Evolutionary conservation across 2,329 filamentous ascomycete species (phyloP).

Genomic region (Cladosporium sp.): DNA sequence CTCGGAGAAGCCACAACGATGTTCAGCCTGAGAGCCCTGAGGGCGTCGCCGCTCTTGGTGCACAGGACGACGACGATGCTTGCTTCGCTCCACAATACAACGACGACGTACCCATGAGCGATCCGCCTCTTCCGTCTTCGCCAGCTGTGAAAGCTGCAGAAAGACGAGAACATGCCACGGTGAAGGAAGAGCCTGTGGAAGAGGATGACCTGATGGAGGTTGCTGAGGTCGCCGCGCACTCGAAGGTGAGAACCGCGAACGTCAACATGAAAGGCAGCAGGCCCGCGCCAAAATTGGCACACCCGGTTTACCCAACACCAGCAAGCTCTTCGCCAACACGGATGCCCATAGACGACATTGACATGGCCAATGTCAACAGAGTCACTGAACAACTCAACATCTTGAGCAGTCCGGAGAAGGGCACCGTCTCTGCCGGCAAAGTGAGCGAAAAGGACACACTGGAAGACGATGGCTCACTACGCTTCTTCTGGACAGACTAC

Average conservation of each 20-base stretch:
- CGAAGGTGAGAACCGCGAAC: constrained; percentile 60
- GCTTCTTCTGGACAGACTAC: constrained; percentile 97
- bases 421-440: constrained; percentile 68
- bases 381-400: constrained; percentile 84
- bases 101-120: constrained; percentile 81
- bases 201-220: constrained; percentile 85
- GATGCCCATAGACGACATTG: constrained; percentile 49
- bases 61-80: constrained; percentile 42
- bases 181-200: constrained; percentile 63
- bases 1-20: background rate
- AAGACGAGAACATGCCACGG: constrained; percentile 54
- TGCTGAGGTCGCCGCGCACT: constrained; percentile 65
- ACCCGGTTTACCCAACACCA: constrained; percentile 65
- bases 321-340: constrained; percentile 72
- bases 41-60: constrained; percentile 6
- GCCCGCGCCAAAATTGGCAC: constrained; percentile 67
- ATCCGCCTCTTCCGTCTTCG: constrained; percentile 67
- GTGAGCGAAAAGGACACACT: constrained; percentile 77
- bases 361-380: constrained; percentile 85
- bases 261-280: constrained; percentile 83
- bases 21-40: constrained; percentile 13
- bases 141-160: constrained; percentile 49
- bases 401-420: constrained; percentile 68
- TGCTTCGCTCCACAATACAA: constrained; percentile 51
- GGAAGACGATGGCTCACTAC: constrained; percentile 87